Evolutionary conservation across 176 grass and related monocot genomes (phyloP), one percentile per base, ranked within the genome.

Genomic region (Zizania latifolia): DNA sequence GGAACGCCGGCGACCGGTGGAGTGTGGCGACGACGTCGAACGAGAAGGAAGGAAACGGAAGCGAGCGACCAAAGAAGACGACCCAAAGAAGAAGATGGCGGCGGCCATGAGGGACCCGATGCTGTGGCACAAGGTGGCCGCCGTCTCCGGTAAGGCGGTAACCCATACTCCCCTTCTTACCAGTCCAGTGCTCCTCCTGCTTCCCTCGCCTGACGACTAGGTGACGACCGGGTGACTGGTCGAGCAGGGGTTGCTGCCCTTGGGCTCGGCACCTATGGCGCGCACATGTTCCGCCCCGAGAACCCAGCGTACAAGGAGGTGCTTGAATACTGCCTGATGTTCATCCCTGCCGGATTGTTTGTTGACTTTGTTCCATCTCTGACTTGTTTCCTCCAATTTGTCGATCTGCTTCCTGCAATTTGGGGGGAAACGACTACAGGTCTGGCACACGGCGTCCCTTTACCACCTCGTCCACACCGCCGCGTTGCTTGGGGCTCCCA

Each of bases 71-170:
- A 38, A 23, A 16, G 75, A 35, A 71, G 70, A 53, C 35, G 73
- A 78, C 28, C 40, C 19, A 67, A 27, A 55, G 58, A 59, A 68
- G 60, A 68, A 72, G 58, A 83, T 27, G 86, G 48, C 62, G 76
- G 39, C 41, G 68, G 37, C 32, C 58, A 88, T 72, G 69, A 89
- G 50, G 58, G 57, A 94, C 79, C 89, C 91, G 23, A 86, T 76
- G 81, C 16, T 92, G 22, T 98, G 95, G 95, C 95, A 94, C 74
- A 98, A 90, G 89, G 89, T 92, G 62, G 95, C 94, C 64, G 94
- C 81, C 71, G 81, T 98, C 56, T 98, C 94, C 63, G 91, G 94
- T 98, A 65, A 11, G 94, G 91, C 63, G 91, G 94, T 98, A 65
- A 11, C 22, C 38, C 65, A 22, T 12, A 23, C 32, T 41, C 24